Evolutionary conservation across 345 rosid genomes (phyloP).

Genomic region (Eucalyptus pumila): DNA sequence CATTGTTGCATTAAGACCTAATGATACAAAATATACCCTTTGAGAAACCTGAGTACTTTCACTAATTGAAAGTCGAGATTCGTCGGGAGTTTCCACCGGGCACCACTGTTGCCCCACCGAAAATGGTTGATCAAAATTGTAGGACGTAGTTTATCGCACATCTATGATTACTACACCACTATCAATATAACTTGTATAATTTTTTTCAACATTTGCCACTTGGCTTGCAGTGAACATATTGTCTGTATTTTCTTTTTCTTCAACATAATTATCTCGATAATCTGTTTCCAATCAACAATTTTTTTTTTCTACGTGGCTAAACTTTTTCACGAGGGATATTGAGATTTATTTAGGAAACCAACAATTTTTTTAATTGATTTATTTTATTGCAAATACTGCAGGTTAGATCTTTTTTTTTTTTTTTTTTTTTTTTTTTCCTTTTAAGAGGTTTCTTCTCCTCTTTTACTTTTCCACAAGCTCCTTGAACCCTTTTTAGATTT

Average conservation of each 20-base stretch:
- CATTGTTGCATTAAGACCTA: background rate
- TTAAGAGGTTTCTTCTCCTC: background rate
- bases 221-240: background rate
- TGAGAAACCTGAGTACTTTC: background rate
- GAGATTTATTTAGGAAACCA: too few species aligned
- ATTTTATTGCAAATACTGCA: too few species aligned
- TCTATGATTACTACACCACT: background rate
- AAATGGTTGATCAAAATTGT: background rate
- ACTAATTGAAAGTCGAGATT: background rate
- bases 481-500: too few species aligned
- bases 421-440: too few species aligned
- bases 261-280: too few species aligned
- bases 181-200: background rate
- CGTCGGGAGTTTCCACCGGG: background rate
- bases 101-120: accelerated
- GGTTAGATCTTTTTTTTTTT: background rate
- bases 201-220: too few species aligned
- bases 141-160: background rate
- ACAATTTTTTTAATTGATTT: too few species aligned
- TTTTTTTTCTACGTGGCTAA: background rate
- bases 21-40: background rate
- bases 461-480: too few species aligned
- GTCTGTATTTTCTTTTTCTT: background rate
- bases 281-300: too few species aligned
- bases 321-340: too few species aligned